Percentiles rank a stretch among this genome's conserved stretches.
Evolutionary conservation across 495 filamentous ascomycete species (phyloP).

Genomic region (Penicillium coffeae): DNA sequence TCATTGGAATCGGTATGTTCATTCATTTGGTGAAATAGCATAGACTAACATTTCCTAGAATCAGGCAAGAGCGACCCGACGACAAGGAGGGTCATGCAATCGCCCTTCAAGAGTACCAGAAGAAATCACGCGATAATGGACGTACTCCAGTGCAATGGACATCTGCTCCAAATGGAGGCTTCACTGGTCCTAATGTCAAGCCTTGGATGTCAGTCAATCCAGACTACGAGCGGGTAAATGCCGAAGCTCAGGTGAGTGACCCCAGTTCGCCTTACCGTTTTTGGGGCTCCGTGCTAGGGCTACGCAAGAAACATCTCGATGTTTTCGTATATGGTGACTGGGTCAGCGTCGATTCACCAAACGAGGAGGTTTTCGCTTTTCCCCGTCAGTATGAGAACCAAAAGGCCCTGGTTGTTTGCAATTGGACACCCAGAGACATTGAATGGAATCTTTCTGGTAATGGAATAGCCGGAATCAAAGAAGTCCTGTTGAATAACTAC

Average conservation of each 20-base stretch:
- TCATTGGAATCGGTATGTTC: conserved; percentile 50
- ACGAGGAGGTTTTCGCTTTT: conserved; percentile 48
- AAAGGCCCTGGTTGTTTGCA: conserved; percentile 47
- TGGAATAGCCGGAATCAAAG: conserved; percentile 25
- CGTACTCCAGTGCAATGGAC: conserved; percentile 56
- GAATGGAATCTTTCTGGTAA: conserved; percentile 40
- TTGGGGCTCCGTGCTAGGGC: conserved; percentile 49
- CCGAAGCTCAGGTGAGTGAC: conserved; percentile 43
- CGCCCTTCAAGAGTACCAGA: conserved; percentile 42
- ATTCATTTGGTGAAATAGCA: background rate
- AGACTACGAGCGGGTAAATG: conserved; percentile 48
- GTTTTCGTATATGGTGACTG: conserved; percentile 62
- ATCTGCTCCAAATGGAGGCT: conserved; percentile 45
- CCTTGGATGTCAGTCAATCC: conserved; percentile 64
- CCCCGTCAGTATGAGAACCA: conserved; percentile 37
- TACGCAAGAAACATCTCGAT: conserved; percentile 53
- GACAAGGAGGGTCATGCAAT: conserved; percentile 30
- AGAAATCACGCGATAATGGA: conserved; percentile 54
- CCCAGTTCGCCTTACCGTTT: conserved; percentile 46
- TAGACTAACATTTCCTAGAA: conserved; percentile 12
- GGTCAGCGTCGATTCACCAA: conserved; percentile 41
- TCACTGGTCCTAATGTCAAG: conserved; percentile 45
- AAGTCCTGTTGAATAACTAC: conserved; percentile 44
- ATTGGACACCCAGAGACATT: conserved; percentile 42
- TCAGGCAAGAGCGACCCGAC: conserved; percentile 32